phyloP scores from a whole-genome alignment of 306 rosid genomes.

The Pyrus betulifolia region DNA sequence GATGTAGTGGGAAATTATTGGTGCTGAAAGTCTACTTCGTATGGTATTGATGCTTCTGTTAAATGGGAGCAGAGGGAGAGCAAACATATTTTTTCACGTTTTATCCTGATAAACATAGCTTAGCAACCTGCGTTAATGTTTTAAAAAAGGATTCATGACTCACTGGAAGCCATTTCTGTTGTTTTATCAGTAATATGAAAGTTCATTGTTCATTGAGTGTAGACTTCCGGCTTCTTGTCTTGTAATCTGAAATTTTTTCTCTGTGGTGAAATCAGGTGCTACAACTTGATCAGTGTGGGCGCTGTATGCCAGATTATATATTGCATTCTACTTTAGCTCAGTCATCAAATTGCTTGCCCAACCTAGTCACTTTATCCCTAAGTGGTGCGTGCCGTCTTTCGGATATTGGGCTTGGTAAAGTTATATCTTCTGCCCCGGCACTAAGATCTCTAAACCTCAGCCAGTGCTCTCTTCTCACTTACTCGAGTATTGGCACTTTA shows the following conservation, averaged over 20 bases:
- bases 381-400: constrained; percentile 83
- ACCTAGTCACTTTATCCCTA: constrained; percentile 51
- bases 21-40: background rate
- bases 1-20: background rate
- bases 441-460: constrained; percentile 74
- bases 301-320: constrained; percentile 56
- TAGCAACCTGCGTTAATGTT: background rate
- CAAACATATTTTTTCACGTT: background rate
- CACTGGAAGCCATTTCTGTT: background rate
- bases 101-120: background rate
- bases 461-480: constrained; percentile 81
- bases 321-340: constrained; percentile 34
- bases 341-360: constrained; percentile 42
- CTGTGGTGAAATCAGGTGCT: constrained; percentile 51
- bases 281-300: constrained; percentile 81
- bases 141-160: background rate
- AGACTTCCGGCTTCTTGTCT: background rate
- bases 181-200: background rate
- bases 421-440: constrained; percentile 58
- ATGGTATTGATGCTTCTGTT: background rate
- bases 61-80: background rate
- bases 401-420: constrained; percentile 43
- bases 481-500: constrained; percentile 34
- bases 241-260: background rate
- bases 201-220: background rate